phyloP scores from a whole-genome alignment of 164 flowering plant species.

The Protea cynaroides region DNA sequence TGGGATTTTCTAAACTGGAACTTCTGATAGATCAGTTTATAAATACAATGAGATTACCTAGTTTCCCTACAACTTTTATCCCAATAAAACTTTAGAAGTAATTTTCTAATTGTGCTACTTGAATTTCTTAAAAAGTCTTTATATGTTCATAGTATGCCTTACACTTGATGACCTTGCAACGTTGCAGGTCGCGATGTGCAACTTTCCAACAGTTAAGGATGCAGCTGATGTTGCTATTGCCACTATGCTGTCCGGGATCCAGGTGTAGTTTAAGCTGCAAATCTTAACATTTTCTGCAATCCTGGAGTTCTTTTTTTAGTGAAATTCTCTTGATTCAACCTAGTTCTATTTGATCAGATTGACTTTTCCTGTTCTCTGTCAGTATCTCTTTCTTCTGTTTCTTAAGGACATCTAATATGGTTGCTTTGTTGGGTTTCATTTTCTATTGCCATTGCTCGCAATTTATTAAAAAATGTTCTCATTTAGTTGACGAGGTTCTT shows the following conservation, averaged over 20 bases:
- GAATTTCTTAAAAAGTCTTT: too few species aligned
- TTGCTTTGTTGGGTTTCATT: not conserved
- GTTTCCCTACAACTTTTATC: too few species aligned
- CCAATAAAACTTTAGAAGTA: too few species aligned
- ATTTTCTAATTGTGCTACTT: too few species aligned
- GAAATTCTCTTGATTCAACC: too few species aligned
- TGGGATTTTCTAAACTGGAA: too few species aligned
- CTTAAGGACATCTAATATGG: not conserved
- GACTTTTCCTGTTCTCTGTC: not conserved
- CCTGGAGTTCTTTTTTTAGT: not conserved
- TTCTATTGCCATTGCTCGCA: not conserved
- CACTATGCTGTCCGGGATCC: conserved; percentile 89
- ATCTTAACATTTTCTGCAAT: not conserved
- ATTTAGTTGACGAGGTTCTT: not conserved
- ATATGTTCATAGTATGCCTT: too few species aligned
- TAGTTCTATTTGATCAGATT: too few species aligned
- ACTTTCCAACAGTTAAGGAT: conserved; percentile 83
- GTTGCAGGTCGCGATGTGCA: conserved; percentile 95
- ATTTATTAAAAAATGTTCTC: not conserved
- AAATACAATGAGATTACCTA: too few species aligned
- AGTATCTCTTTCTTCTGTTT: not conserved
- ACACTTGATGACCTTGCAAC: not conserved
- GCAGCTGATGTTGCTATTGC: conserved; percentile 99
- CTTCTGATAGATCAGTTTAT: too few species aligned
- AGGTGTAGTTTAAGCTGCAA: conserved; percentile 39